These are phyloP conservation scores for Salvia sclarea DNA, from an alignment of 305 asterid genomes.

Conservation along the genomic window DNA sequence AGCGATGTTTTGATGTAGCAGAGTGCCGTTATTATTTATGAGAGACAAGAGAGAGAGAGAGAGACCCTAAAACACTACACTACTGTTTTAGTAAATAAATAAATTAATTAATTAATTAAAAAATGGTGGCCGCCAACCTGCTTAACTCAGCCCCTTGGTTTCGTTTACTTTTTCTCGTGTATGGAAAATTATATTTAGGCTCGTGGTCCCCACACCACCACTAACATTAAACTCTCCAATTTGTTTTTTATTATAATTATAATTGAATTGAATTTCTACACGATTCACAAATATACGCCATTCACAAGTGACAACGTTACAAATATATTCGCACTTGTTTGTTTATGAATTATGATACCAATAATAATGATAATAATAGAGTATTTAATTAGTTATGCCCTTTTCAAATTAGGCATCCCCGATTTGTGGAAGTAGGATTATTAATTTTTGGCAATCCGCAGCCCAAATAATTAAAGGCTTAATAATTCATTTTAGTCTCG, in stretches of 20 bases:
- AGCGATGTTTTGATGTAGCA: neutral
- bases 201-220: neutral
- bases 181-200: neutral
- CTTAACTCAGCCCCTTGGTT: conserved; percentile 32
- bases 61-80: conserved; percentile 13
- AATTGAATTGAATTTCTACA: no score
- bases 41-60: neutral
- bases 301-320: neutral
- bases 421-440: no score
- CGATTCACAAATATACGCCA: neutral
- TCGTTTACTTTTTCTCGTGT: neutral
- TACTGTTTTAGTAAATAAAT: neutral
- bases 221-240: neutral
- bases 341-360: no score
- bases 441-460: no score
- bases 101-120: no score
- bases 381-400: no score
- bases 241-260: neutral
- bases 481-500: neutral
- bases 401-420: no score
- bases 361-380: neutral
- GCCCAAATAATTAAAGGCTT: neutral
- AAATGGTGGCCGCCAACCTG: conserved; percentile 14
- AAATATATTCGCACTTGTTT: no score
- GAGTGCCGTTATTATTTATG: neutral